Conservation (phyloP, 2,329 filamentous ascomycete species). For the Pseudogymnoascus sp. region DNA sequence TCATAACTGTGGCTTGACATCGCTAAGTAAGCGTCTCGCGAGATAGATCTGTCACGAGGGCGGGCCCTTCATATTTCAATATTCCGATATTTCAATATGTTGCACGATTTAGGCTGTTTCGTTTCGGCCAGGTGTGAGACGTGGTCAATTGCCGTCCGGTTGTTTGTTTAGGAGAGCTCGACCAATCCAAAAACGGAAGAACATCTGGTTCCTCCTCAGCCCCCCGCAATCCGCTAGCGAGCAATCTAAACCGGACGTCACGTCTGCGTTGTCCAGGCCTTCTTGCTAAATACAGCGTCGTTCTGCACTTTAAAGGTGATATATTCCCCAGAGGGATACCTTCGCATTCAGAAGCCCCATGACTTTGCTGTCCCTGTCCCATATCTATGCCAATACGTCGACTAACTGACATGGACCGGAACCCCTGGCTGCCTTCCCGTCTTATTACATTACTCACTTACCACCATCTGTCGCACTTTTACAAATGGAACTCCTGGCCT, state of each 20-base stretch:
- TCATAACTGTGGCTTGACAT: neutral
- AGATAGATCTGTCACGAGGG: neutral
- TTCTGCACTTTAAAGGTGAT: conserved; percentile 6
- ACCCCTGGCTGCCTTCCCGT: neutral
- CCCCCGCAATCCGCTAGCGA: conserved; percentile 7
- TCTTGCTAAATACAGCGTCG: conserved; percentile 5
- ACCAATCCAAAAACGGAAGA: neutral
- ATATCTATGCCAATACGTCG: neutral
- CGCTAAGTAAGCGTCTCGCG: neutral
- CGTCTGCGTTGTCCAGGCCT: neutral
- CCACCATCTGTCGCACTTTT: neutral
- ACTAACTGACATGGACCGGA: neutral
- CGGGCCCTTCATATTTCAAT: neutral
- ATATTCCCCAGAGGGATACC: neutral
- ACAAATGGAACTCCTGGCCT: neutral
- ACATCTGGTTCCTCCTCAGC: neutral
- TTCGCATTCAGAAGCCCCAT: neutral
- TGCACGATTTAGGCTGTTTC: conserved; percentile 3
- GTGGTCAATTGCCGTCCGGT: neutral
- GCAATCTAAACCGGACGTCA: conserved; percentile 5
- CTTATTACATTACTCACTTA: neutral
- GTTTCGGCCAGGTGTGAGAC: neutral
- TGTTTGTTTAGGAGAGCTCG: neutral
- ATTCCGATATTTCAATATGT: conserved; percentile 2
- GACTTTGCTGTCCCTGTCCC: neutral